Base-by-base conservation (phyloP, 1,284 basidiomycete species). In the Phlebopus sp. region DNA sequence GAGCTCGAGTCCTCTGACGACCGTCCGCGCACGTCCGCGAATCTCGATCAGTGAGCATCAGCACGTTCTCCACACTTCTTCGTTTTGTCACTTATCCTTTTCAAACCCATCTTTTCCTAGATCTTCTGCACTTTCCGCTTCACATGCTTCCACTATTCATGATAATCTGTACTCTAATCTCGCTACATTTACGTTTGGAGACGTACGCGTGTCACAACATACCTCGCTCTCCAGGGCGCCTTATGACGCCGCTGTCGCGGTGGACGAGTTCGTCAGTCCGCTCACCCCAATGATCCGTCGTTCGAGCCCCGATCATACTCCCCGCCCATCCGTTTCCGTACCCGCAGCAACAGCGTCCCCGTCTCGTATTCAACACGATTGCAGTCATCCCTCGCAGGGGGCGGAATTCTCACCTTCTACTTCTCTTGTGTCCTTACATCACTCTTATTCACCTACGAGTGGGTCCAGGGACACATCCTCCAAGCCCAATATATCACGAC, bases 311-410 rank as follows among this genome's bases (percentile, higher is more conserved):
- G 78, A 81, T 59, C 72, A 73, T 37, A 82, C 79, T 1, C 79
- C 79, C 18, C 73, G 79, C 37, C 78, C 78, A 2, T 79, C 78
- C 25, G 69, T 81, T 38, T 69, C 71, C 34, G 59, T 58, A n/a
- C 60, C 67, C 6, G 15, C 50, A 47, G 27, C 27, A 29, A 29
- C 10, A 29, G 56, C 47, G 59, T 57, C 54, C 44, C 39, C 46
- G 37, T 51, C 55, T 27, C 44, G n/a, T n/a, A n/a, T n/a, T 32
- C 54, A 39, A 10, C 34, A 42, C 46, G 55, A 56, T 52, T 51
- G 65, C 62, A 70, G 67, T 70, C 69, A 70, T 73, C 66, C 71
- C 54, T 67, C 71, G 64, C 73, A 73, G 54, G 54, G 53, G 56
- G 19, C 51, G 53, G 65, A 58, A 57, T 55, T 50, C 53, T 49